Evolutionary conservation across 177 flowering plant species (phyloP), one percentile per base, ranked within the genome.

Genomic region (Vitis hybrid): DNA sequence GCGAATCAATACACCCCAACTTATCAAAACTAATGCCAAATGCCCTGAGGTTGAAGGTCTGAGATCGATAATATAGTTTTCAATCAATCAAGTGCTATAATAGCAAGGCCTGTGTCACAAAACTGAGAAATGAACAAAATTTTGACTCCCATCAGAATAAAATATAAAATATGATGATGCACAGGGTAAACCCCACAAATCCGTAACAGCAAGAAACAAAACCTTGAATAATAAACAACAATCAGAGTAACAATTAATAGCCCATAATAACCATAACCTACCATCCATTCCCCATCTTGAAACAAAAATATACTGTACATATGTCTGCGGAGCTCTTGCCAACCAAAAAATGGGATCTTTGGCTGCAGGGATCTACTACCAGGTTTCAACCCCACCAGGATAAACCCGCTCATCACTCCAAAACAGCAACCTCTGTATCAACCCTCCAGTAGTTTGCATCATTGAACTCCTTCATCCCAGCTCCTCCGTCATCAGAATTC

Each of bases 371-470:
- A 63, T 62, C 71, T 66, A 56, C 57, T 58, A 64, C 60, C 52
- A 26, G 67, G 50, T 53, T 65, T 39, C 33, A 58, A 51, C 72
- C 60, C 11, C 33, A 33, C 13, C 13, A 22, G 60, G 72, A 58
- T 48, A 53, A 64, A 50, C 55, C 69, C 15, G 15, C 66, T 33
- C 56, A 3, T 81, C 68, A 84, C 74, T 88, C 91, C 33, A 82
- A 57, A 70, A 86, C 85, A 19, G 86, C 88, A 55, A 86, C 89
- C 77, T 90, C 94, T 60, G 83, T 89, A 66, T 94, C 98, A 62
- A 94, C 87, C 71, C 87, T 87, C 97, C 98, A 94, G 77, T 89
- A 94, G 76, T 91, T 94, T 20, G 93, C 78, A 70, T 94, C 96
- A 59, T 92, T 94, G 80, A 87, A 92, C 75, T 90, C 97, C 73